phyloP scores from a whole-genome alignment of 2,329 filamentous ascomycete species.

The Alternaria burnsii region DNA sequence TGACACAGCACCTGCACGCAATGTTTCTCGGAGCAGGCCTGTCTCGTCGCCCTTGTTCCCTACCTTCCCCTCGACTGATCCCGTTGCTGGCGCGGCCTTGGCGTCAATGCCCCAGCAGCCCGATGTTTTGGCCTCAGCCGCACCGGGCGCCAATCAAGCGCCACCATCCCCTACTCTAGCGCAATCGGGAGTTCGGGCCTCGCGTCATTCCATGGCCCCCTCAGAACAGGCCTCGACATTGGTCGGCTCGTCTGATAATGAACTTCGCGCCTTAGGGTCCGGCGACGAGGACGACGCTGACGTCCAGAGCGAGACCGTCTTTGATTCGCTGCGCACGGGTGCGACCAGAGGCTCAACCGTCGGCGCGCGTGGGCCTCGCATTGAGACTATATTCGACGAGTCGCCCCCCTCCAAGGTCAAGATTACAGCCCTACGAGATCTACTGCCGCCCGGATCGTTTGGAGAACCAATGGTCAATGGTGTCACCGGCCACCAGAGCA shows the following conservation, averaged over 20 bases:
- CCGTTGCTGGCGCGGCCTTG: conserved; percentile 33
- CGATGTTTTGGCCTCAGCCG: conserved; percentile 41
- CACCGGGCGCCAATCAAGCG: conserved; percentile 43
- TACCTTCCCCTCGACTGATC: conserved; percentile 27
- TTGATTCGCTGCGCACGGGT: conserved; percentile 77
- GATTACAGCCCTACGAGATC: conserved; percentile 57
- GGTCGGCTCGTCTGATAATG: conserved; percentile 72
- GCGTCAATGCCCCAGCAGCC: conserved; percentile 46
- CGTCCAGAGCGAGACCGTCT: conserved; percentile 78
- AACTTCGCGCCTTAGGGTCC: conserved; percentile 70
- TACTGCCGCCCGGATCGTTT: conserved; percentile 59
- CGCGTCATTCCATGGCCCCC: conserved; percentile 63
- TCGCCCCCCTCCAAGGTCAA: conserved; percentile 64
- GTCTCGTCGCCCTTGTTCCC: conserved; percentile 37
- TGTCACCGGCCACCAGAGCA: conserved; percentile 53
- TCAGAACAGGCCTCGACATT: conserved; percentile 71
- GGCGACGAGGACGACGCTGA: conserved; percentile 81
- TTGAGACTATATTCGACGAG: conserved; percentile 84
- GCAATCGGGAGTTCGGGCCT: conserved; percentile 53
- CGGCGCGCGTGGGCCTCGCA: conserved; percentile 72
- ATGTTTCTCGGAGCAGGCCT: conserved; percentile 16
- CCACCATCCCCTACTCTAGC: conserved; percentile 47
- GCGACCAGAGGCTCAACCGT: conserved; percentile 70
- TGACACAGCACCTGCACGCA: conserved; percentile 19
- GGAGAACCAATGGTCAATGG: conserved; percentile 45